These are phyloP conservation scores for Butyriboletus regius DNA, from an alignment of 1,284 basidiomycete genomes.

Conservation along the genomic window DNA sequence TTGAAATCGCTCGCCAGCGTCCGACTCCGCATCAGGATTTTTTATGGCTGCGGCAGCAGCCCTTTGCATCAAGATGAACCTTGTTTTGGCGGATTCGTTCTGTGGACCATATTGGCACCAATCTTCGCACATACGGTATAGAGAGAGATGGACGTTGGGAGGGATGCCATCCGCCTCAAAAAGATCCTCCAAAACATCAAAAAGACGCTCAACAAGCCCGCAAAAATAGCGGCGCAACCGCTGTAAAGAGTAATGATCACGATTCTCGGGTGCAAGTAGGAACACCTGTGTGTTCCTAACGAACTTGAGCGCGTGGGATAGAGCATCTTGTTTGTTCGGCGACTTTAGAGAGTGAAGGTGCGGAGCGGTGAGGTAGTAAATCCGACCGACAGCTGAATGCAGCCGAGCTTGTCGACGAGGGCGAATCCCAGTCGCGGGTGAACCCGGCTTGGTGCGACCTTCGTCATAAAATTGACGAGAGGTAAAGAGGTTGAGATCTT, in stretches of 20 bases:
- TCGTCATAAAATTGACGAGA: slow-evolving; percentile 80
- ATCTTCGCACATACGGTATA: slow-evolving; percentile 85
- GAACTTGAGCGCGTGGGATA: slow-evolving; percentile 78
- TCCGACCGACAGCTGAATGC: slow-evolving; percentile 83
- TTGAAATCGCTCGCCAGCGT: slow-evolving; percentile 63
- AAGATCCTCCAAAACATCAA: slow-evolving; percentile 67
- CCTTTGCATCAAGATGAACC: slow-evolving; percentile 69
- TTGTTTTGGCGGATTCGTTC: slow-evolving; percentile 66
- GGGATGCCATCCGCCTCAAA: slow-evolving; percentile 72
- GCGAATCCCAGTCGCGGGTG: slow-evolving; percentile 51
- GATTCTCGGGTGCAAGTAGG: slow-evolving; percentile 63
- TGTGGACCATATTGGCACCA: slow-evolving; percentile 86
- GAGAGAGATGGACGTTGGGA: slow-evolving; percentile 65
- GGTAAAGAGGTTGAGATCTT: slow-evolving; percentile 74
- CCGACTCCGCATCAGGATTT: slow-evolving; percentile 41
- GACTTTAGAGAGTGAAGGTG: slow-evolving; percentile 68
- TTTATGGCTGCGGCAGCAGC: slow-evolving; percentile 52
- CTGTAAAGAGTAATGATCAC: slow-evolving; percentile 75
- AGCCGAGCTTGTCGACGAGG: slow-evolving; percentile 72
- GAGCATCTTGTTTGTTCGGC: slow-evolving; percentile 61
- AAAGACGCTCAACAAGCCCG: slow-evolving; percentile 78
- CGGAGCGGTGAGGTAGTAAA: slow-evolving; percentile 80
- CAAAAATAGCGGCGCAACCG: slow-evolving; percentile 84
- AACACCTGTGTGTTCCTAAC: slow-evolving; percentile 77
- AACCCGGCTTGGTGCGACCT: slow-evolving; percentile 54